Conservation (phyloP, 495 filamentous ascomycete genomes). For the Cetradonia linearis region DNA sequence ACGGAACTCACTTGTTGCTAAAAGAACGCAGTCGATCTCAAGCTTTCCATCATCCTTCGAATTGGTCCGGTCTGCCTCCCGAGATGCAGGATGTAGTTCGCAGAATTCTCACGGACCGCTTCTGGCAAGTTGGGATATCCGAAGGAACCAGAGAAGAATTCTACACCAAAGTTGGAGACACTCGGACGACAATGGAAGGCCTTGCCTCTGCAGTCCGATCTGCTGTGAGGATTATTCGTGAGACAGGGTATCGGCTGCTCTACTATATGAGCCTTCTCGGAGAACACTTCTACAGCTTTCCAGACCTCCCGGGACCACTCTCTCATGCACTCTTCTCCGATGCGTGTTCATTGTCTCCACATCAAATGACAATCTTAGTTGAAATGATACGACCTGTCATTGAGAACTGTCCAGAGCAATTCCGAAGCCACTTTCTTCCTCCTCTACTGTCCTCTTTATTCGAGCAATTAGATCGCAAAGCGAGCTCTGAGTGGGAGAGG, state of each 20-base stretch:
- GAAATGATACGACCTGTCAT: constrained; percentile 80
- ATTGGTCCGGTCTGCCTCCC: constrained; percentile 68
- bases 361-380: constrained; percentile 83
- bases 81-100: constrained; percentile 71
- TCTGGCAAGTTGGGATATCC: constrained; percentile 98
- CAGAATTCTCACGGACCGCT: constrained; percentile 83
- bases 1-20: constrained; percentile 13
- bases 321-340: constrained; percentile 77
- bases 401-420: constrained; percentile 74
- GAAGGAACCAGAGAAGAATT: constrained; percentile 92
- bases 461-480: constrained; percentile 73
- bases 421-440: constrained; percentile 72
- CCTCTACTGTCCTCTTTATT: constrained; percentile 76
- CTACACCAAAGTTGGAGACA: constrained; percentile 79
- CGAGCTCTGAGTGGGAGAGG: constrained; percentile 70
- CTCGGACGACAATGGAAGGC: constrained; percentile 81
- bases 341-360: constrained; percentile 73
- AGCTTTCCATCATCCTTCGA: constrained; percentile 80
- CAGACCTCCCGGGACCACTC: constrained; percentile 72
- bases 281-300: constrained; percentile 78
- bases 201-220: constrained; percentile 88
- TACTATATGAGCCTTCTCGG: constrained; percentile 86
- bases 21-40: constrained; percentile 59
- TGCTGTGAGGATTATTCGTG: constrained; percentile 76
- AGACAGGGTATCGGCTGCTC: constrained; percentile 85